Conservation (phyloP, 2,329 filamentous ascomycete genomes). For the Fusarium abutilonis region DNA sequence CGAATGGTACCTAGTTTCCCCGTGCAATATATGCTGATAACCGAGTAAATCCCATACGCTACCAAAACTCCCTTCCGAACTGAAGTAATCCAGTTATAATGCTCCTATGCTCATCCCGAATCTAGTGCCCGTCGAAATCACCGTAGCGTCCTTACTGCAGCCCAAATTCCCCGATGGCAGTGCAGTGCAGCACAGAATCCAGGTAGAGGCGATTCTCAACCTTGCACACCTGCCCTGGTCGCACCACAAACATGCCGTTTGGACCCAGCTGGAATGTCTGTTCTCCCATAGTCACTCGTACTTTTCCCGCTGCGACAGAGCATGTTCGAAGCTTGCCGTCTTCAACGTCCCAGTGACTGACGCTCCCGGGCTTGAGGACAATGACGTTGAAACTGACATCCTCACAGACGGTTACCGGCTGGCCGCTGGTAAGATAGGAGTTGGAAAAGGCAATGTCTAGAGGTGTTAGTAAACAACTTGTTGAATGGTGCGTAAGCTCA, state of each 20-base stretch:
- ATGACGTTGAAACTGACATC: conserved; percentile 55
- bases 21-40: conserved; percentile 1
- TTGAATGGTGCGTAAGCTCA: conserved; percentile 43
- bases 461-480: background rate
- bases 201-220: conserved; percentile 57
- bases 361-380: conserved; percentile 53
- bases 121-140: background rate
- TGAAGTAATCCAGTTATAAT: background rate
- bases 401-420: conserved; percentile 50
- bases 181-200: conserved; percentile 57
- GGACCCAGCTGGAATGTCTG: conserved; percentile 55
- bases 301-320: conserved; percentile 55
- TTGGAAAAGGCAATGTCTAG: conserved; percentile 58
- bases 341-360: conserved; percentile 46
- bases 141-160: conserved; percentile 10
- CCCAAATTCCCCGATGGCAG: conserved; percentile 45
- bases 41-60: background rate
- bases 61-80: background rate
- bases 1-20: background rate
- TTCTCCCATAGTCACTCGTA: conserved; percentile 51
- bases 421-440: conserved; percentile 52
- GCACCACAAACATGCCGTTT: conserved; percentile 57
- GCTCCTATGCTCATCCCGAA: background rate
- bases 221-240: conserved; percentile 50
- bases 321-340: conserved; percentile 51